Base-by-base conservation (phyloP, 495 filamentous ascomycete genomes). In the Hypoxylon rickii region DNA sequence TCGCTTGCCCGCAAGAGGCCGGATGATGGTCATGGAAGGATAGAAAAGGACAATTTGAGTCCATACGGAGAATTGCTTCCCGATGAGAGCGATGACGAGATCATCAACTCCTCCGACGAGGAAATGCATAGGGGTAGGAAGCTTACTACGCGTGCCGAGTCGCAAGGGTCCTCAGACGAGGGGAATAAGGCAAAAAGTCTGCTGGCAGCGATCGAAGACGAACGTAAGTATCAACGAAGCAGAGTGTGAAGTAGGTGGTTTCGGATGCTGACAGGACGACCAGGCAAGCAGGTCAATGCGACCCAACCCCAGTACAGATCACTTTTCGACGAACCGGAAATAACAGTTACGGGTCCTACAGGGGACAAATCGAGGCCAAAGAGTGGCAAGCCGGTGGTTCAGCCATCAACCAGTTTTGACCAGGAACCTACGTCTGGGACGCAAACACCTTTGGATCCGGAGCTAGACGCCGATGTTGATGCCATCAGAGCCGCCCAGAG, bases 401-500 rank as follows among this genome's bases (percentile, higher is more conserved):
- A 93, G 70, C 94, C 91, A 1, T 79, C 79, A 18, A 93, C 88
- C 7, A 91, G 83, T 60, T 96, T 87, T 65, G 93, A 96, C 56
- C 58, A 80, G 22, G 71, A 75, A 21, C 77, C 82, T 3, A 73
- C 79, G 13, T 91, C 89, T 0, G 86, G 83, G 2, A 72, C 80
- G 3, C 85, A 85, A 19, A 96, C 90, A 1, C 90, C 93, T 1
- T 80, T 90, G 32, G 87, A 87, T 47, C 94, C 92, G 6, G 94
- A 97, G 44, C 84, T 89, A 13, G 92, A 98, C 69, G 86, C 82
- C 2, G 92, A 96, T 51, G 70, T 92, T 6, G 83, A 79, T 10
- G 93, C 96, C 58, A 89, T 97, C 47, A 86, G 86, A 57, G 82
- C 87, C 19, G 94, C 94, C 0, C 94, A 97, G 68, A 86, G 85